Conservation (phyloP, 2,329 filamentous ascomycete species). For the Alternaria rosae region DNA sequence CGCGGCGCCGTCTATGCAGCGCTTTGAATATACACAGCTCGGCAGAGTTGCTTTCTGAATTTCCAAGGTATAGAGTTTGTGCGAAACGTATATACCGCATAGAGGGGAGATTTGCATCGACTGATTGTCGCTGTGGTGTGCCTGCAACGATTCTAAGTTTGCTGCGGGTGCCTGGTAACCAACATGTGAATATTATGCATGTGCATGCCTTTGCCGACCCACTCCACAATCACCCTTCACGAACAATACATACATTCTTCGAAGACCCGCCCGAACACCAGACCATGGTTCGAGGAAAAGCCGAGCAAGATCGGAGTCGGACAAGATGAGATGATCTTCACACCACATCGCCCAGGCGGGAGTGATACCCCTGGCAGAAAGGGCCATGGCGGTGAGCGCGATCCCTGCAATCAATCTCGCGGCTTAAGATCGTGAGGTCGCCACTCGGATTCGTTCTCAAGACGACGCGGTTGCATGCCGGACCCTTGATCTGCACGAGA, state of each 20-base stretch:
- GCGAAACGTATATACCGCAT: not conserved
- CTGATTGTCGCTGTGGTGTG: not conserved
- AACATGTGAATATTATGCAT: not conserved
- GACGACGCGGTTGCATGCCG: not conserved
- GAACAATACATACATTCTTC: not conserved
- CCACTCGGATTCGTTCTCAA: slow-evolving; percentile 20
- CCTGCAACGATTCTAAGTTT: not conserved
- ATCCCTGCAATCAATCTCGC: slow-evolving; percentile 18
- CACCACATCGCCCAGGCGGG: slow-evolving; percentile 28
- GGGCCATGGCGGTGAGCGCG: slow-evolving; percentile 14
- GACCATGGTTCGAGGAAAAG: not conserved
- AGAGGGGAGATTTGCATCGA: not conserved
- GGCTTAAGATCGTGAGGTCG: slow-evolving; percentile 36
- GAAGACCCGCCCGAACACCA: not conserved
- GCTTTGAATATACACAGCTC: not conserved
- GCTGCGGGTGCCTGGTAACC: not conserved
- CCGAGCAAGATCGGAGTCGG: not conserved
- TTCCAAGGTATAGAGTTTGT: not conserved
- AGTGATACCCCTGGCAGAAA: slow-evolving; percentile 35
- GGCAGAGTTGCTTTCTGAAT: not conserved
- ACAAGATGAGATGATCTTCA: slow-evolving; percentile 40
- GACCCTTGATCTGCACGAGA: slow-evolving; percentile 9
- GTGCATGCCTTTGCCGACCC: not conserved
- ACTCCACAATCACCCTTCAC: not conserved
- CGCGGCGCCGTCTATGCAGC: not conserved